A percentile compares a stretch with the other conserved stretches of the same genome.
Conservation (phyloP, 176 grass and related monocot genomes). For the Hyparrhenia diplandra region DNA sequence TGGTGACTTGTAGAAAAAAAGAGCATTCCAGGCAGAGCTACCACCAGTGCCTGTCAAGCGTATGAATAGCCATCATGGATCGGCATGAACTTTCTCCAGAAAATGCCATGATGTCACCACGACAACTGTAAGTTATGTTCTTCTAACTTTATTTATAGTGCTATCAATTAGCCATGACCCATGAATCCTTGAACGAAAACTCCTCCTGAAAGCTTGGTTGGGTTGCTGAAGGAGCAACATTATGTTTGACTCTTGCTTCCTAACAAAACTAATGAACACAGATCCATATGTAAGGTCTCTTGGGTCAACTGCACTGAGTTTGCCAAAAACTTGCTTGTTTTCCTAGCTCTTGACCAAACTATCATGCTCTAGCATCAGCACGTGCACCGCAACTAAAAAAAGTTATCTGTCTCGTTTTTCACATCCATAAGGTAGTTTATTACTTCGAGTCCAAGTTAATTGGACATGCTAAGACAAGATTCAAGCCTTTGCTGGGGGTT, state of each 20-base stretch:
- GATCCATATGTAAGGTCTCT: conserved; percentile 12
- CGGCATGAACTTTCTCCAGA: conserved; percentile 3
- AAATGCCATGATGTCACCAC: neutral
- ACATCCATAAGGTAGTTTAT: neutral
- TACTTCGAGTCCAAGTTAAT: neutral
- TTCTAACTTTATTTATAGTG: neutral
- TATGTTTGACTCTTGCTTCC: neutral
- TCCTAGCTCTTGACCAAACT: conserved; percentile 1
- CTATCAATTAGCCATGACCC: neutral
- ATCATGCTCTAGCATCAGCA: conserved; percentile 2
- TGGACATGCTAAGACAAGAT: conserved; percentile 3
- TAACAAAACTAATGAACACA: neutral
- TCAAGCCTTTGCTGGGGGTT: conserved; percentile 4
- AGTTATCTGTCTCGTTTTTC: neutral
- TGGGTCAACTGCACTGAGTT: conserved; percentile 18
- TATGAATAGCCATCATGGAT: neutral
- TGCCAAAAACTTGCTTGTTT: neutral
- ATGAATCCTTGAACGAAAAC: conserved; percentile 1
- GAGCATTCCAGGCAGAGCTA: neutral
- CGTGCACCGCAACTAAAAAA: neutral
- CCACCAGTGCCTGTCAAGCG: neutral
- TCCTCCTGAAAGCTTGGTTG: neutral
- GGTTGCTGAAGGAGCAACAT: conserved; percentile 4
- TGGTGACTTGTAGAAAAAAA: neutral
- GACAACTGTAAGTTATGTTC: neutral